Conservation (phyloP, 208 protist species). For the Jaenimonas drosophilae region DNA sequence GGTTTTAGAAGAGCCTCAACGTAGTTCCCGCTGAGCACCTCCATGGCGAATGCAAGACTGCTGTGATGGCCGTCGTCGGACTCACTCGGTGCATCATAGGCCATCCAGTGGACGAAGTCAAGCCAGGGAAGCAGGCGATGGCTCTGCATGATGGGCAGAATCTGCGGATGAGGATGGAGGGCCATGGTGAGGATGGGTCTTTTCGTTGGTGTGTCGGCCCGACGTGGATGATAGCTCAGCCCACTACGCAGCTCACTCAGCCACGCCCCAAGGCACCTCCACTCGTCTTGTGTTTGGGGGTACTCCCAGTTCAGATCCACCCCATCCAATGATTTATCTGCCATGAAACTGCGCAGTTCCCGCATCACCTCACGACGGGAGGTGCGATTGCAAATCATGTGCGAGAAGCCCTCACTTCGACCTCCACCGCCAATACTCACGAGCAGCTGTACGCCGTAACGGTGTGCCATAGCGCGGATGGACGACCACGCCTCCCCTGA, state of each 20-base stretch:
- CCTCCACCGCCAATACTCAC: constrained; percentile 54
- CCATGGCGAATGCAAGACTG: constrained; percentile 19
- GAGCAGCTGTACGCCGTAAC: constrained; percentile 35
- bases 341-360: constrained; percentile 20
- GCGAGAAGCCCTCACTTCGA: constrained; percentile 37
- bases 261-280: constrained; percentile 18
- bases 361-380: constrained; percentile 16
- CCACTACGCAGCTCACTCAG: no score
- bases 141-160: constrained; percentile 12
- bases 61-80: constrained; percentile 9
- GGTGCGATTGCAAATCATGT: constrained; percentile 11
- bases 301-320: constrained; percentile 81
- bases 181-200: constrained; percentile 32
- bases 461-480: constrained; percentile 21
- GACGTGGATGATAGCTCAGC: no score
- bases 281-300: constrained; percentile 24
- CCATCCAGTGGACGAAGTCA: constrained; percentile 65
- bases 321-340: constrained; percentile 33
- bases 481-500: constrained; percentile 12
- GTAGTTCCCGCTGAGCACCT: constrained; percentile 6
- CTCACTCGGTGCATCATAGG: constrained; percentile 31
- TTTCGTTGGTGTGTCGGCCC: no score
- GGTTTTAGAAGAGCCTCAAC: no score
- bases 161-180: constrained; percentile 21
- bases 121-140: constrained; percentile 12